Base-by-base conservation (phyloP, 106 monocot species). In the Vanilla planifolia region DNA sequence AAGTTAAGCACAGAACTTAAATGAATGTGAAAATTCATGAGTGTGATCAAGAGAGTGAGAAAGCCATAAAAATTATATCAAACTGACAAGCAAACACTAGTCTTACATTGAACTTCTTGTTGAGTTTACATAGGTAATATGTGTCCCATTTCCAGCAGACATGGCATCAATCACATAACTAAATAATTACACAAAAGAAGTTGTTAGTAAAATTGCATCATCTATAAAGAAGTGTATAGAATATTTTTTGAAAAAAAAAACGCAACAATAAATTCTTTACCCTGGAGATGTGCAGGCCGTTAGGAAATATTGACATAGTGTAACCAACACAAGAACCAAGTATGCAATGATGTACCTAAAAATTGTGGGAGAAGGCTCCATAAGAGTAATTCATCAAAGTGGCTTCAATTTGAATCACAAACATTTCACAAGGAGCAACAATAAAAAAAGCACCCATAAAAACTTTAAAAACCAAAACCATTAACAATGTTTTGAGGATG, bases 141-240 rank as follows among this genome's bases (percentile, higher is more conserved):
- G 61, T 30, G 59, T 73, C 63, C 46, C 75, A 68, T 76, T 71
- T 33, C 68, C 69, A 34, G 60, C 62, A 20, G 66, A 74, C 73
- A 95, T 86, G 45, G 71, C 86, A 68, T 89, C 94, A 39, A 83
- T 59, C 26, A 89, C 89, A 68, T 83, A 94, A 60, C 93, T 94
- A 52, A n/a, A n/a, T n/a, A n/a, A 50, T 13, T 63, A 30, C n/a
- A 40, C 21, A 69, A 48, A 45, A 39, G 16, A 44, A 63, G 45
- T 44, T 8, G 37, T 28, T 5, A 37, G 37, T 19, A 36, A 44
- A 10, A 56, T 1, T 15, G 55, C 20, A 30, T 17, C 17, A 42
- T 47, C n/a, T 19, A 43, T 33, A 15, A 41, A 44, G 30, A 42
- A 45, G 25, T 9, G 10, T 34, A 22, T 17, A 33, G 34, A 39